These are phyloP conservation scores for Penicillium riverlandense DNA, from an alignment of 495 filamentous ascomycete genomes.

Conservation along the genomic window DNA sequence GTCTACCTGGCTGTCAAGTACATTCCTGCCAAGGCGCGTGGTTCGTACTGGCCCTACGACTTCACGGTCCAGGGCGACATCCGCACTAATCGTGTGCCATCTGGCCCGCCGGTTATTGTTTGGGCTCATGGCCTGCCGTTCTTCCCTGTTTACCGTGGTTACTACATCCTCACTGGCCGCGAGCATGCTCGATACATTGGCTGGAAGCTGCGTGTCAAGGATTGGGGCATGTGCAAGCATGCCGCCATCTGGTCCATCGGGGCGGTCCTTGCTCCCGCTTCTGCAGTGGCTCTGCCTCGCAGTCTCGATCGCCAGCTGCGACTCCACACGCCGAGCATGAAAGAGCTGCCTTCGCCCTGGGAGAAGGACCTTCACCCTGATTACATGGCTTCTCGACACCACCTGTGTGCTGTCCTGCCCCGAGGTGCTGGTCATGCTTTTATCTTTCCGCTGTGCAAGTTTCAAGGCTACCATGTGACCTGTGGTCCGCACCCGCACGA, in stretches of 20 bases:
- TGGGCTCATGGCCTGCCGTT: constrained; percentile 19
- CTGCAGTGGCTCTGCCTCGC: constrained; percentile 1
- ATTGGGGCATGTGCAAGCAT: not conserved
- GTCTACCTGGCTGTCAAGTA: constrained; percentile 17
- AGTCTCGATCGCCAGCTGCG: constrained; percentile 7
- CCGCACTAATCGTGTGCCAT: constrained; percentile 7
- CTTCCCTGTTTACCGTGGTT: constrained; percentile 15
- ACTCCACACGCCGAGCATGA: not conserved
- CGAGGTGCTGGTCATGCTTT: not conserved
- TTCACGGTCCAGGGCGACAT: constrained; percentile 10
- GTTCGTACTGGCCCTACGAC: constrained; percentile 9
- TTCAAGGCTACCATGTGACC: constrained; percentile 5
- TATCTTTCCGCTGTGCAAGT: constrained; percentile 1
- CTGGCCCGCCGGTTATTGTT: constrained; percentile 5
- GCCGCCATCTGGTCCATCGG: constrained; percentile 11
- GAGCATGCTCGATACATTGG: constrained; percentile 4
- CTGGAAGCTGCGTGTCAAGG: not conserved
- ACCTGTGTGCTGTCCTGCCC: constrained; percentile 1
- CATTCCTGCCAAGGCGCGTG: not conserved
- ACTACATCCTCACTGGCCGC: constrained; percentile 16
- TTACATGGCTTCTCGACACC: constrained; percentile 4
- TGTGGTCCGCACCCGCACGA: constrained; percentile 2
- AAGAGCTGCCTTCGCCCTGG: not conserved
- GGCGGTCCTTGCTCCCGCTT: constrained; percentile 10
- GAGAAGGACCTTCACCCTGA: constrained; percentile 1